Base-by-base conservation (phyloP, 2,329 filamentous ascomycete species). In the Myriosclerotinia curreyana region DNA sequence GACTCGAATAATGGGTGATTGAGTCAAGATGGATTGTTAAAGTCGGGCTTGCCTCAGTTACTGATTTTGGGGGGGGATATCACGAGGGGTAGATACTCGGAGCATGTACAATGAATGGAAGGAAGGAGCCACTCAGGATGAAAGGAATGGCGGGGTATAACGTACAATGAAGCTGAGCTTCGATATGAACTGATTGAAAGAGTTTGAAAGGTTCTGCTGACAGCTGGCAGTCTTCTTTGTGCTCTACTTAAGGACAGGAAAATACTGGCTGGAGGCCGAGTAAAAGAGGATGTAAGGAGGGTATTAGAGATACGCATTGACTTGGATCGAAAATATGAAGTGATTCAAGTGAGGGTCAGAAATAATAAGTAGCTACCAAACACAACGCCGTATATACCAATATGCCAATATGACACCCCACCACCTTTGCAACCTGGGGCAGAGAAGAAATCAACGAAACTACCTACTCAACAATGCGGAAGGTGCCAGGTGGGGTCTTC, bases 251-350 rank as follows among this genome's bases (percentile, higher is more conserved):
- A 58, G 42, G 66, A 65, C 66, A 65, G 62, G 60, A 66, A 53
- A 48, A 65, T 54, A 65, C 62, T 71, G 46, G 68, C 60, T 28
- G 69, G 62, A 36, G 72, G 71, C 38, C 72, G 72, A 52, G 65
- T 63, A 51, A 68, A 65, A 51, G 63, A 60, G 44, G 66, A 67
- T 50, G 70, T 61, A 67, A 71, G 60, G 59, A 71, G 60, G 59
- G 66, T 69, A 56, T 66, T 70, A 46, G 70, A 65, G 66, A 70
- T 62, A 71, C 71, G 72, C 72, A 75, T 75, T 70, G 70, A 66
- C 66, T 54, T 28, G 14, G 46, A 31, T 31, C 28, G 4, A 31
- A 36, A 66, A 48, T 25, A 44, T 34, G 46, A 56, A 49, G 31
- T 54, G 51, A 58, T 17, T 14, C 15, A 54, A 64, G 20, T 3